These are phyloP conservation scores for Apiospora marii DNA, from an alignment of 2,329 filamentous ascomycete genomes.

Conservation along the genomic window DNA sequence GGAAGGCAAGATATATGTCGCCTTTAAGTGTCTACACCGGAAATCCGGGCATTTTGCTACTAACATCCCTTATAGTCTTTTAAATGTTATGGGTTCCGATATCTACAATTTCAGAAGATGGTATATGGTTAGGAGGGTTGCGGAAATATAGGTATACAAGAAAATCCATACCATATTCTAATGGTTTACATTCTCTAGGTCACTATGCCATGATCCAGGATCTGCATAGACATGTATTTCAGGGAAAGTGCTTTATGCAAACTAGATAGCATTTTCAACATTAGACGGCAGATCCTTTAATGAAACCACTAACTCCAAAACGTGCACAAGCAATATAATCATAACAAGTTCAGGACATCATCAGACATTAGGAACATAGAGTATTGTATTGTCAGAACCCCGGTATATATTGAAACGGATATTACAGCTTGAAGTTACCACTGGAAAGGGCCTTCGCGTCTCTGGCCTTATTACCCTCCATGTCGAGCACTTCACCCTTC, in stretches of 20 bases:
- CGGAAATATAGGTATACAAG: neutral
- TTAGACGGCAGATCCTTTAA: neutral
- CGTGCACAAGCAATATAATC: neutral
- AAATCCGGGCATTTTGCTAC: neutral
- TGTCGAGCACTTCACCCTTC: slow-evolving; percentile 84
- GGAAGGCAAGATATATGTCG: neutral
- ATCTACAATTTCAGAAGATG: neutral
- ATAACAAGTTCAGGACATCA: too few species aligned
- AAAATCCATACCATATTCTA: neutral
- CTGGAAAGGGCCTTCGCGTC: slow-evolving; percentile 59
- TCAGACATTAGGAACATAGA: neutral
- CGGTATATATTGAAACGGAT: slow-evolving; percentile 4
- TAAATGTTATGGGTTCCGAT: neutral
- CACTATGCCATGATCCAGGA: neutral
- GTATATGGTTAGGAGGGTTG: neutral
- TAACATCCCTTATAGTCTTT: neutral
- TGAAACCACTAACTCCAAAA: neutral
- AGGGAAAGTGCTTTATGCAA: too few species aligned
- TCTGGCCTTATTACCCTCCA: slow-evolving; percentile 80
- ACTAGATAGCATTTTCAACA: too few species aligned
- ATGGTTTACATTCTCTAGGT: neutral
- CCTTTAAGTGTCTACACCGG: neutral
- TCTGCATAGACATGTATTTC: too few species aligned
- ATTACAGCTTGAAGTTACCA: slow-evolving; percentile 68
- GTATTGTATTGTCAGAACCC: neutral